Percentiles rank a stretch among this genome's conserved stretches.
Evolutionary conservation across 129 eudicot species (phyloP).

Genomic region (Heracleum sosnowskyi): DNA sequence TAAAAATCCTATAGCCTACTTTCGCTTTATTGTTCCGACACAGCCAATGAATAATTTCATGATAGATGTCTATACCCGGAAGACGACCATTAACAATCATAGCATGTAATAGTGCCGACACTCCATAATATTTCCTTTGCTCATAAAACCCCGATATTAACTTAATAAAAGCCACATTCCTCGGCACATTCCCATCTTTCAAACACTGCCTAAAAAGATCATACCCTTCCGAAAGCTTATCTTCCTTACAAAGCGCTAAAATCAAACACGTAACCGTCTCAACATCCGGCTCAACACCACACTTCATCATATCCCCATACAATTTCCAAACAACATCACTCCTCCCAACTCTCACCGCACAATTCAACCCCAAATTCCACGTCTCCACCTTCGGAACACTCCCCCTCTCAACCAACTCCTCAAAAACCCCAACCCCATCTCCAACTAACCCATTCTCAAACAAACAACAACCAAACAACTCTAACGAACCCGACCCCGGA

Average conservation of each 20-base stretch:
- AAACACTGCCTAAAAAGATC: slow-evolving; percentile 51
- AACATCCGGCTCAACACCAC: slow-evolving; percentile 49
- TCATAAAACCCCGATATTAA: slow-evolving; percentile 37
- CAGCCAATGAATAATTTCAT: slow-evolving; percentile 41
- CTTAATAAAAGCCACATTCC: slow-evolving; percentile 34
- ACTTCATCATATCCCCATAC: slow-evolving; percentile 50
- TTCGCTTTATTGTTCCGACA: slow-evolving; percentile 31
- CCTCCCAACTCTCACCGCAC: slow-evolving; percentile 28
- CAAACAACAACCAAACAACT: slow-evolving; percentile 40
- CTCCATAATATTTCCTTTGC: slow-evolving; percentile 29
- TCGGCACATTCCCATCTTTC: slow-evolving; percentile 53
- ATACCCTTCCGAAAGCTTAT: slow-evolving; percentile 41
- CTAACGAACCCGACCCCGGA: slow-evolving; percentile 38
- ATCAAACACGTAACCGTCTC: slow-evolving; percentile 49
- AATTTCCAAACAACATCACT: slow-evolving; percentile 60
- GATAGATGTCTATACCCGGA: slow-evolving; percentile 57
- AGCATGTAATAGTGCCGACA: slow-evolving; percentile 49
- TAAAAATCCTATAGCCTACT: slow-evolving; percentile 61
- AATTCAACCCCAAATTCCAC: slow-evolving; percentile 48
- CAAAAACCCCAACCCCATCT: slow-evolving; percentile 48
- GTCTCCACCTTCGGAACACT: slow-evolving; percentile 35
- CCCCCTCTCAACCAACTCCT: slow-evolving; percentile 25
- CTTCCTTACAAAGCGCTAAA: slow-evolving; percentile 50
- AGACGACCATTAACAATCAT: slow-evolving; percentile 54
- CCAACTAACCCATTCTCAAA: slow-evolving; percentile 52